Base-by-base conservation (phyloP, 73 alveolate genomes). In the Diophrys appendiculata region DNA sequence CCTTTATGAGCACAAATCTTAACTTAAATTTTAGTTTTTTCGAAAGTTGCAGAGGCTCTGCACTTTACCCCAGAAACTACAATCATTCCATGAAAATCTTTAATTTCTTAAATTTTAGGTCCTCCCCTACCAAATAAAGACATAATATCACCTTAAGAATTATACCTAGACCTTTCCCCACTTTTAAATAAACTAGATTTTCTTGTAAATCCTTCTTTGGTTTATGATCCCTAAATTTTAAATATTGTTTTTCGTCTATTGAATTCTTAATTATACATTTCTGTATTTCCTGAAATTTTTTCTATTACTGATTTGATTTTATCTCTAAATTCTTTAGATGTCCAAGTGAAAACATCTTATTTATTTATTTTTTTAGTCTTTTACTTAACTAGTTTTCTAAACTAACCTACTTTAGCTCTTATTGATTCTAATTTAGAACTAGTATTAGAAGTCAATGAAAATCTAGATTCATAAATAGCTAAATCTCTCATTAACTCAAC, bases 401-500 rank as follows among this genome's bases (percentile, higher is more conserved):
- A 71, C 3, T n/a, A 25, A n/a, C 34, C 34, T 18, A 76, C 77
- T 60, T 60, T 56, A 32, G 52, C 68, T 30, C 55, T 30, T 11
- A 76, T 3, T 28, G 52, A 3, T 28, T 54, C 0, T 24, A 76
- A 65, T 11, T 8, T 29, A n/a, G 73, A 76, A 25, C 76, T 54
- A 2, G 55, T 29, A 23, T 73, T 73, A 55, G 68, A 24, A 29
- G 24, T 52, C 8, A 33, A 67, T 27, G 73, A 14, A 32, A 54
- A 76, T 29, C 55, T 76, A 25, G 77, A 54, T 25, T 76, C 73
- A 76, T 54, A 76, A 1, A 73, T 52, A 25, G 84, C 73, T 23
- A 76, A 27, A 76, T 76, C 84, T 30, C 84, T 54, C 84, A 76
- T 76, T 60, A 76, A 26, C 32, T 76, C 84, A 27, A 76, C 34